Evolutionary conservation across 345 rosid species (phyloP).

Genomic region (Populus tremula): DNA sequence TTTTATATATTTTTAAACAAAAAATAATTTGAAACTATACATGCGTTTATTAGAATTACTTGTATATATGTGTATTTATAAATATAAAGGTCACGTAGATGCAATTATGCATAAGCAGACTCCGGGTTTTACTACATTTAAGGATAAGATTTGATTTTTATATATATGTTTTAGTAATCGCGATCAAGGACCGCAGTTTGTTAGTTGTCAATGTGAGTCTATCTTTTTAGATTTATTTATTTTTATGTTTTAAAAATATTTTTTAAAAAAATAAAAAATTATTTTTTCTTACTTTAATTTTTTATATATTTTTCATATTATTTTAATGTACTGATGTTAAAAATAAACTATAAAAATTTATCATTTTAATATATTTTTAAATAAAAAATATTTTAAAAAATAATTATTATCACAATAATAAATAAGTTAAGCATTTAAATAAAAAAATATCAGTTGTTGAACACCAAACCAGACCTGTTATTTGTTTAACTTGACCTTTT

Average conservation of each 20-base stretch:
- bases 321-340: accelerated
- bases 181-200: constrained; percentile 6
- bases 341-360: no score
- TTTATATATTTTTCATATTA: no score
- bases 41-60: no score
- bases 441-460: constrained; percentile 18
- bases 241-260: no score
- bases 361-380: no score
- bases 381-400: no score
- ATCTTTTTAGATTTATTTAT: background rate
- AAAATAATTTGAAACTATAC: no score
- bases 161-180: background rate
- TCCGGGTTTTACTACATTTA: background rate
- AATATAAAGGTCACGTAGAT: background rate
- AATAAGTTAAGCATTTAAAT: background rate
- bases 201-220: constrained; percentile 3
- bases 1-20: no score
- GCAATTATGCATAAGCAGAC: background rate
- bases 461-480: constrained; percentile 21
- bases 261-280: no score
- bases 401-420: accelerated
- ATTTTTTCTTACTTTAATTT: no score
- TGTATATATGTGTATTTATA: no score
- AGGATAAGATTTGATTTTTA: background rate
- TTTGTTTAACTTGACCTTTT: constrained; percentile 18